Evolutionary conservation across 2,329 filamentous ascomycete species (phyloP).

Genomic region (Hypoxylon sp.): DNA sequence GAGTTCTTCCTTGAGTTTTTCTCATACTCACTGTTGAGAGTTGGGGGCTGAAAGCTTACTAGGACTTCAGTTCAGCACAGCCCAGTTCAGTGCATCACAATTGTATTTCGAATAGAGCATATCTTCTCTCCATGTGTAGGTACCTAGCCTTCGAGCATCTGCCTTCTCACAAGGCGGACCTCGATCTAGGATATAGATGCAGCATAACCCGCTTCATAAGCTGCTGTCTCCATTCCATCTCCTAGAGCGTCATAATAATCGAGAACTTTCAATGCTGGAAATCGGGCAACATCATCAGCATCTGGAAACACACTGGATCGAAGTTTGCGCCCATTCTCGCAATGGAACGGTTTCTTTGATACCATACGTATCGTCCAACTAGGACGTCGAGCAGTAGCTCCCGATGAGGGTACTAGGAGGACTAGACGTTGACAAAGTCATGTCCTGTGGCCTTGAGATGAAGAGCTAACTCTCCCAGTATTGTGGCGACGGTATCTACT

Average conservation of each 20-base stretch:
- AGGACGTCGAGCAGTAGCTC: slow-evolving; percentile 24
- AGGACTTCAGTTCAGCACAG: too few species aligned
- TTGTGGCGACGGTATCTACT: slow-evolving; percentile 38
- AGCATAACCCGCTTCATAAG: background rate
- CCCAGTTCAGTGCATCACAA: too few species aligned
- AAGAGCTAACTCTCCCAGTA: slow-evolving; percentile 30
- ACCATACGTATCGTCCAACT: slow-evolving; percentile 1
- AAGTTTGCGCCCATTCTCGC: slow-evolving; percentile 35
- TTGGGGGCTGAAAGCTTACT: background rate
- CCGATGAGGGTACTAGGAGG: slow-evolving; percentile 25
- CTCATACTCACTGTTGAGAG: background rate
- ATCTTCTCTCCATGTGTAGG: too few species aligned
- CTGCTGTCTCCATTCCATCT: background rate
- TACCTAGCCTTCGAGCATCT: too few species aligned
- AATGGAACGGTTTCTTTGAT: slow-evolving; percentile 30
- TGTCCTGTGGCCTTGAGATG: background rate
- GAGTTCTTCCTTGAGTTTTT: background rate
- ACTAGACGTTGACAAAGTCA: slow-evolving; percentile 30
- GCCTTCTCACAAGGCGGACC: too few species aligned
- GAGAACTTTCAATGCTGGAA: slow-evolving; percentile 39
- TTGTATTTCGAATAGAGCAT: too few species aligned
- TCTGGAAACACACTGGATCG: slow-evolving; percentile 19
- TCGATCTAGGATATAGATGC: background rate
- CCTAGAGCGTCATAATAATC: slow-evolving; percentile 36
- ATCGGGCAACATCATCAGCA: slow-evolving; percentile 23